These are phyloP conservation scores for Coccinonectria pachysandricola DNA, from an alignment of 2,329 filamentous ascomycete species.

Conservation along the genomic window DNA sequence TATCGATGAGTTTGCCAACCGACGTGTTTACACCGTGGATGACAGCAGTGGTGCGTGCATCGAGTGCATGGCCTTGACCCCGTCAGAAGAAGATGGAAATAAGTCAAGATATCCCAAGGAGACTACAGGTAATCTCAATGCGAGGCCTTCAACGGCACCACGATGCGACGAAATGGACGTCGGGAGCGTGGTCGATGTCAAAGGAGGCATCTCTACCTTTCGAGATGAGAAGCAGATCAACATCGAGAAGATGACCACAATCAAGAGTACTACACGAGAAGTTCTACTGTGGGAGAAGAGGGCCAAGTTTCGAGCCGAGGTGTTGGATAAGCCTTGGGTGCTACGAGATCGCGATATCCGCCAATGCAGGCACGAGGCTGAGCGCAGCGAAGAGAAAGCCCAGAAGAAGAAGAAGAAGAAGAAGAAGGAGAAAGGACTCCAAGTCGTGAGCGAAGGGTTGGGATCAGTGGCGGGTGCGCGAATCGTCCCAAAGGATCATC, in stretches of 20 bases:
- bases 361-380: slow-evolving; percentile 38
- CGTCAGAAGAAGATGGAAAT: slow-evolving; percentile 2
- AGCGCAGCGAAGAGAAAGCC: slow-evolving; percentile 20
- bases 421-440: no score
- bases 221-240: slow-evolving; percentile 41
- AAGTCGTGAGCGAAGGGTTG: slow-evolving; percentile 8
- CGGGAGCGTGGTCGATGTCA: slow-evolving; percentile 46
- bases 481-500: no score
- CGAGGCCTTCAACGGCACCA: slow-evolving; percentile 1
- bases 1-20: slow-evolving; percentile 38
- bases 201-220: slow-evolving; percentile 40
- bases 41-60: slow-evolving; percentile 54
- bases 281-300: slow-evolving; percentile 49
- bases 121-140: slow-evolving; percentile 4
- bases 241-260: slow-evolving; percentile 36
- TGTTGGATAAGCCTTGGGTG: slow-evolving; percentile 46
- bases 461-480: no score
- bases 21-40: slow-evolving; percentile 48
- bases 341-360: slow-evolving; percentile 38
- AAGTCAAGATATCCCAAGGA: slow-evolving; percentile 1
- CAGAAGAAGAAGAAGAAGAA: slow-evolving; percentile 18
- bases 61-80: slow-evolving; percentile 25
- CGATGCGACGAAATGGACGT: slow-evolving; percentile 28
- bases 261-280: slow-evolving; percentile 46
- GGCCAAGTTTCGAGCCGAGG: slow-evolving; percentile 35